phyloP scores from a whole-genome alignment of 208 protist species.

The Acanthamoeba castellanii region DNA sequence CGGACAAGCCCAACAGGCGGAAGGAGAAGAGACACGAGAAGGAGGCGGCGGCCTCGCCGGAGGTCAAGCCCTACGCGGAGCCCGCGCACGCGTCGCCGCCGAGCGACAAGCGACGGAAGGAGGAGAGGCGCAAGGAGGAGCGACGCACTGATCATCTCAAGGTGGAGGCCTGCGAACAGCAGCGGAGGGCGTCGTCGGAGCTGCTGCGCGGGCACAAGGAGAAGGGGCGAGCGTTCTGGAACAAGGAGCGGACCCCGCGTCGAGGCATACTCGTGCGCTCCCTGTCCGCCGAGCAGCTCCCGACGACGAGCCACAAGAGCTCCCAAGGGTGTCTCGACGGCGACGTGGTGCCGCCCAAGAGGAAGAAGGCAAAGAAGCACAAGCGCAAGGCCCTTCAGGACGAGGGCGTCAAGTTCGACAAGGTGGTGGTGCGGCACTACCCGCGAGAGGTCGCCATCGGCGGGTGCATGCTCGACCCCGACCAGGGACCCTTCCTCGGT shows the following conservation, averaged over 20 bases:
- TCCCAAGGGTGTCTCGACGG: neutral
- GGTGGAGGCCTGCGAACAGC: neutral
- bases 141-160: neutral
- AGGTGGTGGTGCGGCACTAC: slow-evolving; percentile 32
- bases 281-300: neutral
- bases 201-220: slow-evolving; percentile 29
- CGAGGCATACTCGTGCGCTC: slow-evolving; percentile 30
- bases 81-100: too few species aligned
- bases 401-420: slow-evolving; percentile 48
- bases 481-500: slow-evolving; percentile 45
- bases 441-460: slow-evolving; percentile 38
- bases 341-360: neutral
- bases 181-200: slow-evolving; percentile 30
- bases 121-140: neutral
- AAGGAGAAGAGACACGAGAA: neutral
- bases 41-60: neutral
- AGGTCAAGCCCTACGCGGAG: neutral
- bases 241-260: slow-evolving; percentile 14
- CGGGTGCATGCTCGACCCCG: slow-evolving; percentile 56
- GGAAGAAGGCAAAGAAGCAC: slow-evolving; percentile 42
- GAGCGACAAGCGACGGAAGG: neutral
- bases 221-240: slow-evolving; percentile 16
- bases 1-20: neutral
- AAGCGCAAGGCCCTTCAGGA: slow-evolving; percentile 20
- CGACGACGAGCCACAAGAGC: neutral